phyloP scores from a whole-genome alignment of 2,329 filamentous ascomycete species.

The Aureobasidium sp. region DNA sequence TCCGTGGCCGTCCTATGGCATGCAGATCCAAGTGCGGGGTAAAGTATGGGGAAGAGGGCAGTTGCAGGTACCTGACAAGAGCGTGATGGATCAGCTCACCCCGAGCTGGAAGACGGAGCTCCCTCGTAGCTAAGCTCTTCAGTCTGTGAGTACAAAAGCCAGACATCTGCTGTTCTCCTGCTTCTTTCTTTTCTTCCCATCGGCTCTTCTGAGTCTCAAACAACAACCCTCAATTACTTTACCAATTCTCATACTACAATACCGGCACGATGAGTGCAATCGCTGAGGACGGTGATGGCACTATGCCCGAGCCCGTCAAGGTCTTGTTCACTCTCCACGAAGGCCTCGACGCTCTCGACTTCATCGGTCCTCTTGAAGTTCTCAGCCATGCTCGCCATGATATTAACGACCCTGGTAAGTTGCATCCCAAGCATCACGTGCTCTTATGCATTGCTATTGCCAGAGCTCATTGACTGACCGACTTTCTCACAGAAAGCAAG shows the following conservation, averaged over 20 bases:
- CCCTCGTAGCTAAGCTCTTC: conserved; percentile 1
- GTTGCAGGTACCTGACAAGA: conserved; percentile 4
- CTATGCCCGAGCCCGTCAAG: conserved; percentile 42
- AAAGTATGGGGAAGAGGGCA: conserved; percentile 8
- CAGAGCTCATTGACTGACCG: not conserved
- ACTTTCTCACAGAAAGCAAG: conserved; percentile 36
- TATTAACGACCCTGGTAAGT: conserved; percentile 44
- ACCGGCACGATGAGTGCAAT: conserved; percentile 43
- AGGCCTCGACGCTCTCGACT: conserved; percentile 51
- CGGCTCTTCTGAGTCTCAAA: conserved; percentile 13
- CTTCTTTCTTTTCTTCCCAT: conserved; percentile 7
- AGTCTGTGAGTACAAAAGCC: conserved; percentile 9
- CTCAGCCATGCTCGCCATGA: conserved; percentile 49
- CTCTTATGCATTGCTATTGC: conserved; percentile 1
- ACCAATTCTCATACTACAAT: conserved; percentile 16
- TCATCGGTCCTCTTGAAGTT: conserved; percentile 52
- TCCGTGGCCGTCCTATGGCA: conserved; percentile 4
- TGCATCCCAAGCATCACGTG: conserved; percentile 4
- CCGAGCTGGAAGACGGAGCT: not conserved
- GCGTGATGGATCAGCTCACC: conserved; percentile 11
- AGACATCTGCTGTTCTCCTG: not conserved
- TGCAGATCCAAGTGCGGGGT: conserved; percentile 13
- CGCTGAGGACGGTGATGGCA: conserved; percentile 33
- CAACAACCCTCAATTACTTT: not conserved
- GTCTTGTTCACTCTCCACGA: conserved; percentile 53